These are phyloP conservation scores for Hypocreales sp. DNA, from an alignment of 2,329 filamentous ascomycete genomes.

Conservation along the genomic window DNA sequence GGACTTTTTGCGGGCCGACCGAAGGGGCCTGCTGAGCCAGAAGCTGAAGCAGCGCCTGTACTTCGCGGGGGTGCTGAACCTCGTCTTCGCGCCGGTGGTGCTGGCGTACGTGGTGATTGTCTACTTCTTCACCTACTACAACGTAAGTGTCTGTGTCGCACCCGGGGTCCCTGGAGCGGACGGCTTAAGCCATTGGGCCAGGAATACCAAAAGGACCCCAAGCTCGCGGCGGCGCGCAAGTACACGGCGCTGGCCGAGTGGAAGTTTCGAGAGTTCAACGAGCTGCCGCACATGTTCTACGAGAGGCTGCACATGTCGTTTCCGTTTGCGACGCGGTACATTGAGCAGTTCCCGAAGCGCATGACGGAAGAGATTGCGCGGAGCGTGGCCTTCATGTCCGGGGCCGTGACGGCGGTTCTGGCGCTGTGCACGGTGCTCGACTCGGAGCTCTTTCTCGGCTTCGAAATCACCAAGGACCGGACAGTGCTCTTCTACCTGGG, in stretches of 20 bases:
- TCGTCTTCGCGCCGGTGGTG: slow-evolving; percentile 74
- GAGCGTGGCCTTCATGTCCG: slow-evolving; percentile 76
- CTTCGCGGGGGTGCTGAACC: slow-evolving; percentile 72
- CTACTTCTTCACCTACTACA: slow-evolving; percentile 92
- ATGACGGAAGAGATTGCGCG: slow-evolving; percentile 76
- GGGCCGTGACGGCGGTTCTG: slow-evolving; percentile 74
- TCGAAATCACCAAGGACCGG: slow-evolving; percentile 78
- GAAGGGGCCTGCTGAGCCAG: slow-evolving; percentile 62
- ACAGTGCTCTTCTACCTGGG: slow-evolving; percentile 86
- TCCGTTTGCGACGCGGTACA: slow-evolving; percentile 79
- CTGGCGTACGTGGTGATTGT: slow-evolving; percentile 75
- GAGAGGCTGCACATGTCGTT: slow-evolving; percentile 88
- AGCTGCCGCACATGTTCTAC: slow-evolving; percentile 81
- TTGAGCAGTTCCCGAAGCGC: slow-evolving; percentile 92
- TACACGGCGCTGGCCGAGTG: slow-evolving; percentile 92
- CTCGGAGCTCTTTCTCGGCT: slow-evolving; percentile 76
- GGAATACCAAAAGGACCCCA: slow-evolving; percentile 92
- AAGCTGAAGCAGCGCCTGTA: slow-evolving; percentile 64
- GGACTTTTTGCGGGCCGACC: slow-evolving; percentile 70
- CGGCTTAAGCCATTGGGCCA: no score
- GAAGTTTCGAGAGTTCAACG: slow-evolving; percentile 98
- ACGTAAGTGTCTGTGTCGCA: slow-evolving; percentile 38
- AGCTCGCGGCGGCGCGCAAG: slow-evolving; percentile 63
- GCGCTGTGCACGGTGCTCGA: slow-evolving; percentile 76
- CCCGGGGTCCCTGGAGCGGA: no score